Evolutionary conservation across 768 basidiomycete species (phyloP).

Genomic region (Chalciporus sphaerocephalus): DNA sequence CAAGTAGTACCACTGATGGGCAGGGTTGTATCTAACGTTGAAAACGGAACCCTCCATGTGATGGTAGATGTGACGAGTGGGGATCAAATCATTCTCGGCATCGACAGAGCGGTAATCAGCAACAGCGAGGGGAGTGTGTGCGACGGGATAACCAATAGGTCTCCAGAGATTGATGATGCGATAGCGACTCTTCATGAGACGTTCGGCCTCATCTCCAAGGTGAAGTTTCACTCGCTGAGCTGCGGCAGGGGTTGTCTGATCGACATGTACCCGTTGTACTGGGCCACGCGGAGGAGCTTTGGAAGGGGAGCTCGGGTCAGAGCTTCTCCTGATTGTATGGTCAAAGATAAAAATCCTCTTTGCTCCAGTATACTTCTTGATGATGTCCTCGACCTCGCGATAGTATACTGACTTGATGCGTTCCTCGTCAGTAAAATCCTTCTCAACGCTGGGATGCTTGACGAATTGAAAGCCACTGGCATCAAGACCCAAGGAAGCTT

Average conservation of each 20-base stretch:
- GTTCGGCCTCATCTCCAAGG: conserved; percentile 39
- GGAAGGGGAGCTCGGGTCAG: not conserved
- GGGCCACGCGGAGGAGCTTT: conserved; percentile 24
- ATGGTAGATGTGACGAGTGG: conserved; percentile 35
- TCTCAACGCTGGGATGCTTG: conserved; percentile 32
- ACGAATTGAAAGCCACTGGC: conserved; percentile 44
- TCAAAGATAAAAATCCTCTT: conserved; percentile 43
- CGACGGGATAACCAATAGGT: conserved; percentile 37
- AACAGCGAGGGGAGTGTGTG: conserved; percentile 39
- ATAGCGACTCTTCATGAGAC: conserved; percentile 37
- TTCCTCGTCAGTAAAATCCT: conserved; percentile 38
- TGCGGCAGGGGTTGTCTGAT: conserved; percentile 39
- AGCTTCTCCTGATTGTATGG: conserved; percentile 39
- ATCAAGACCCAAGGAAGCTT: conserved; percentile 31
- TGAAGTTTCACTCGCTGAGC: conserved; percentile 37
- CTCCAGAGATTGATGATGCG: conserved; percentile 48
- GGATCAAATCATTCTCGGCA: conserved; percentile 33
- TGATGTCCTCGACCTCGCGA: conserved; percentile 37
- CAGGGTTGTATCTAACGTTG: conserved; percentile 34
- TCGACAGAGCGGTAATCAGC: conserved; percentile 40
- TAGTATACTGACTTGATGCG: conserved; percentile 38
- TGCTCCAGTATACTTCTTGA: conserved; percentile 38
- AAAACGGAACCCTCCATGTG: conserved; percentile 34
- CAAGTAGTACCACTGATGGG: conserved; percentile 39
- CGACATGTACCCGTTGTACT: conserved; percentile 41